Conservation (phyloP, 768 basidiomycete species). For the Hirschioporus abietinus region DNA sequence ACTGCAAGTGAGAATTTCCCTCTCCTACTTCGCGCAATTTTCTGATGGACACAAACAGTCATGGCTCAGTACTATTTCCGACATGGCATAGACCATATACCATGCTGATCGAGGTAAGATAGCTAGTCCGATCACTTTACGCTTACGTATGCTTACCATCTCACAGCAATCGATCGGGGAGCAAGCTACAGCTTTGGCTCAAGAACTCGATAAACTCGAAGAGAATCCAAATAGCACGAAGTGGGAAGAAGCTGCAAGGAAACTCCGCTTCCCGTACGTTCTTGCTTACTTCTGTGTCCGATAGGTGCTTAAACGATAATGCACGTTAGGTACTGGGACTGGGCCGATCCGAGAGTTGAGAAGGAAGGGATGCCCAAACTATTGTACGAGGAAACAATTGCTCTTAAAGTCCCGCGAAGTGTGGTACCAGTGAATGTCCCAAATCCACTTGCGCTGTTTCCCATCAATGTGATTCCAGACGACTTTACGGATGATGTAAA, state of each 20-base stretch:
- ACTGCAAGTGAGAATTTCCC: background rate
- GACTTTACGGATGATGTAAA: background rate
- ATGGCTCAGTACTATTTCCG: conserved; percentile 48
- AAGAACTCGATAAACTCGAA: background rate
- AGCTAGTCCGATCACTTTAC: background rate
- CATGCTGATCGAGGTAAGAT: conserved; percentile 41
- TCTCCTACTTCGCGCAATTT: background rate
- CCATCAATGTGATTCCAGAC: background rate
- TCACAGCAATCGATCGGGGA: background rate
- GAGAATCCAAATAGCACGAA: background rate
- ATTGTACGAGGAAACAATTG: background rate
- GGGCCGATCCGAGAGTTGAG: background rate
- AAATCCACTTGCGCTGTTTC: background rate
- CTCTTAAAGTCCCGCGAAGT: background rate
- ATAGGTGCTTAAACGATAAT: background rate
- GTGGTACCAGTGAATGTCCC: background rate
- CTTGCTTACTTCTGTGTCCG: background rate
- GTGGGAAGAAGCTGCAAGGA: background rate
- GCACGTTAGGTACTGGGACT: background rate
- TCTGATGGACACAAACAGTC: too few species aligned
- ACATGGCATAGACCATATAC: conserved; percentile 55
- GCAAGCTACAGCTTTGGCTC: background rate
- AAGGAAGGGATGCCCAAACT: background rate
- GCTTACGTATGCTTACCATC: background rate
- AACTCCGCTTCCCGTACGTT: background rate